Conservation (phyloP, 2,329 filamentous ascomycete species). For the Xylaria sp. region DNA sequence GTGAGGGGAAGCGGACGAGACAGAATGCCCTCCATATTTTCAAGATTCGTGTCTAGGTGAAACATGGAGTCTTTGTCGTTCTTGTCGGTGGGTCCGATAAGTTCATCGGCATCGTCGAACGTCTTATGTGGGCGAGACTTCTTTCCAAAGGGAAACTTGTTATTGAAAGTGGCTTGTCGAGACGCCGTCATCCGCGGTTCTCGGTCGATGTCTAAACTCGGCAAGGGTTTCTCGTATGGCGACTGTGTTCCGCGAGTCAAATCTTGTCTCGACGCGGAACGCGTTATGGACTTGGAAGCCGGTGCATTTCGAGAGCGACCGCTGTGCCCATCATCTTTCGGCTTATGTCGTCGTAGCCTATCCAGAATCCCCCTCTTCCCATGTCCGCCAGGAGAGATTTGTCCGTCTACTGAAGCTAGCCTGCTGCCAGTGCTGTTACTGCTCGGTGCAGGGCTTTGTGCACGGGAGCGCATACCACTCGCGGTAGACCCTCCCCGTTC, state of each 20-base stretch:
- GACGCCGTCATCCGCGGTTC: constrained; percentile 44
- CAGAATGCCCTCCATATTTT: constrained; percentile 91
- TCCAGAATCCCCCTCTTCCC: constrained; percentile 63
- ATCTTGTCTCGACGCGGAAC: constrained; percentile 62
- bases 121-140: constrained; percentile 60
- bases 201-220: constrained; percentile 45
- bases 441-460: constrained; percentile 86
- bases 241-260: constrained; percentile 55
- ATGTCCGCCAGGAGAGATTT: constrained; percentile 68
- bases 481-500: constrained; percentile 62
- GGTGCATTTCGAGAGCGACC: constrained; percentile 61
- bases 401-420: constrained; percentile 62
- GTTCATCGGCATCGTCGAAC: constrained; percentile 67
- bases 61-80: constrained; percentile 72
- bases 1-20: constrained; percentile 76
- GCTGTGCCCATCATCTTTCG: constrained; percentile 63
- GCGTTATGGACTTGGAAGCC: constrained; percentile 64
- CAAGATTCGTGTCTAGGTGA: constrained; percentile 86
- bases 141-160: constrained; percentile 72
- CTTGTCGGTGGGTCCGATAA: constrained; percentile 69
- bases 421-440: constrained; percentile 70
- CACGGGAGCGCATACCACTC: constrained; percentile 64
- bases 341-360: constrained; percentile 63
- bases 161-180: constrained; percentile 68
- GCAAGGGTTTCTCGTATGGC: constrained; percentile 52